Evolutionary conservation across 371 early-diverging fungal genomes (phyloP).

Genomic region (Apophysomyces ossiformis): DNA sequence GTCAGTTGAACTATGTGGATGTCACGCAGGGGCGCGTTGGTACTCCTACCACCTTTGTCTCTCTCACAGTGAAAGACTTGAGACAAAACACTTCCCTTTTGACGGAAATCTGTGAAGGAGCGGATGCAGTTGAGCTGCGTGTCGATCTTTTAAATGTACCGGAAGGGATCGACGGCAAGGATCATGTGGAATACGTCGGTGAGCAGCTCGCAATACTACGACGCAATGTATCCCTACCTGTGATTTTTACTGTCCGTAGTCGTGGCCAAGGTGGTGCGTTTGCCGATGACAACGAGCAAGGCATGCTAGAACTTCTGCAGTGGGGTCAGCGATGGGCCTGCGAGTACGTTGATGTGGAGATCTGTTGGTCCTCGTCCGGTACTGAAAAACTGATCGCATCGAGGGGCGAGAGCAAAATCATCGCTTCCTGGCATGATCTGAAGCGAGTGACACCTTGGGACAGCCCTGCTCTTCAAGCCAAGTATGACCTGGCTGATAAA

Average conservation of each 20-base stretch:
- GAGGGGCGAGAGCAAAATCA: slow-evolving; percentile 69
- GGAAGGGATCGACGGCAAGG: slow-evolving; percentile 28
- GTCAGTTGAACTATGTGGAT: slow-evolving; percentile 49
- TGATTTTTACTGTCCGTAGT: slow-evolving; percentile 94
- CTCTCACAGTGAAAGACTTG: slow-evolving; percentile 83
- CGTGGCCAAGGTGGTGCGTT: slow-evolving; percentile 88
- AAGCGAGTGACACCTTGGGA: slow-evolving; percentile 69
- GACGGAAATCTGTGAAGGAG: slow-evolving; percentile 72
- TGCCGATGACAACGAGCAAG: slow-evolving; percentile 65
- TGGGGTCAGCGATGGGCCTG: slow-evolving; percentile 87
- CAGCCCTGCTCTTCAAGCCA: slow-evolving; percentile 58
- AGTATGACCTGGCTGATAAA: slow-evolving; percentile 55
- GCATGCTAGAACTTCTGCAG: slow-evolving; percentile 68
- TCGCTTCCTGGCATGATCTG: slow-evolving; percentile 93
- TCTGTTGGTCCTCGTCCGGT: slow-evolving; percentile 48
- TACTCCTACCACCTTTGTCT: slow-evolving; percentile 81
- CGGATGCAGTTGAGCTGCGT: slow-evolving; percentile 92
- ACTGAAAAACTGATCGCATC: slow-evolving; percentile 52
- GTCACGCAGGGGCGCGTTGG: slow-evolving; percentile 37
- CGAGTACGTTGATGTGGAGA: slow-evolving; percentile 94
- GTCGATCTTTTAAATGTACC: slow-evolving; percentile 81
- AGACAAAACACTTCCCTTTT: slow-evolving; percentile 53
- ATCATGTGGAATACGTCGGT: slow-evolving; percentile 70
- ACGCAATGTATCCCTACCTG: slow-evolving; percentile 71
- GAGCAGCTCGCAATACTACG: slow-evolving; percentile 82